Evolutionary conservation across 129 eudicot genomes (phyloP), one percentile per base, ranked within the genome.

Genomic region (Arctium minus): DNA sequence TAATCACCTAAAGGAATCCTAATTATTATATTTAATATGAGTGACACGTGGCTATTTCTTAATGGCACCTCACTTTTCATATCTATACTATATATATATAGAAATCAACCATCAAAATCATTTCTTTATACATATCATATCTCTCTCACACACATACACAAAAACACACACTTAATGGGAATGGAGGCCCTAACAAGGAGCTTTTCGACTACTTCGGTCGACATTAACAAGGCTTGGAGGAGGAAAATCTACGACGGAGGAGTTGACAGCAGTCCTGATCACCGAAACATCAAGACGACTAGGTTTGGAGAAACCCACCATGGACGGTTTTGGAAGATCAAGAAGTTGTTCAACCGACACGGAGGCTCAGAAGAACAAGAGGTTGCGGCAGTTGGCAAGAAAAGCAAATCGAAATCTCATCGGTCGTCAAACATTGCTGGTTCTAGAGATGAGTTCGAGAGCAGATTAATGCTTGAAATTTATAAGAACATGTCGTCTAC

Each of bases 151-250:
- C 86, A 38, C 11, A 79, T 39, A 30, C 33, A 72, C 0, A 70
- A 30, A 33, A 8, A 27, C 12, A 73, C 1, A 60, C n/a, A 60
- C 30, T 65, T 60, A 32, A 35, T 60, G 33, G 22, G 32, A 46
- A 84, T 84, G 87, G 87, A 79, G 72, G 64, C 72, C 17, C 73
- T 84, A 42, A 64, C 87, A 32, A 65, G 87, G 74, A 84, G 87
- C 80, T 84, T 79, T 65, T 84, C 87, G 13, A 84, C 87, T 15
- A 79, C 53, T 32, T 56, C 87, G 0, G 76, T 44, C 17, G 87
- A 84, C 42, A 65, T 84, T 11, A 84, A 79, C 38, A 84, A 73
- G 84, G 84, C 72, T 46, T 84, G 87, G 84, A 79, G 87, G 77
- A 84, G 76, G 9, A 84, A 84, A 68, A 31, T 84, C 30, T 84